These are phyloP conservation scores for Massarina eburnea DNA, from an alignment of 2,329 filamentous ascomycete genomes.

Conservation along the genomic window DNA sequence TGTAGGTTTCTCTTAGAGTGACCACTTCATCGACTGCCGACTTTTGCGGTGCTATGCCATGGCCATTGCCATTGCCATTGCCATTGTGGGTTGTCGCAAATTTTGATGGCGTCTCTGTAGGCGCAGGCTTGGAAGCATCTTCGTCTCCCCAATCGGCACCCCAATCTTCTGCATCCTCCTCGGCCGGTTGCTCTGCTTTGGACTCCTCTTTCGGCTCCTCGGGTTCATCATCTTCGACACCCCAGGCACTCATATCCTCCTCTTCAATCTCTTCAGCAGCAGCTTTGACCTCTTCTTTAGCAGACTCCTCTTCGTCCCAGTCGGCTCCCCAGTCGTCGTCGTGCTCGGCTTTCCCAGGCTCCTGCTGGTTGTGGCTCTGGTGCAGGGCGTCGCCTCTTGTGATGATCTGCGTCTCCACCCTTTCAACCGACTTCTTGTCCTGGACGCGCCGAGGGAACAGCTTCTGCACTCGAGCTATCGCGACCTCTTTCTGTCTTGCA, in stretches of 20 bases:
- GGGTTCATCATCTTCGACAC: conserved; percentile 43
- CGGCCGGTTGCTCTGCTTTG: conserved; percentile 22
- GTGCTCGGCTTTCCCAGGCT: conserved; percentile 11
- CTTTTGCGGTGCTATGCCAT: conserved; percentile 26
- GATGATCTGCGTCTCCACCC: conserved; percentile 80
- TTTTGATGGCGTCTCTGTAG: conserved; percentile 10
- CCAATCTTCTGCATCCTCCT: conserved; percentile 67
- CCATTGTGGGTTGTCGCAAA: conserved; percentile 27
- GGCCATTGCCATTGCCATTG: conserved; percentile 36
- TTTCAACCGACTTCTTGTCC: conserved; percentile 70
- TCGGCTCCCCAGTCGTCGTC: conserved; percentile 76
- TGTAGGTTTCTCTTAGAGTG: conserved; percentile 81
- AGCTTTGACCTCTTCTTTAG: conserved; percentile 1
- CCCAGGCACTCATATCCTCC: conserved; percentile 54
- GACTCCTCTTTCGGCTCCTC: conserved; percentile 39
- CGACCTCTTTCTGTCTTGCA: conserved; percentile 75
- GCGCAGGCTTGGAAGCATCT: conserved; percentile 22
- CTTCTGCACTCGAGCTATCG: conserved; percentile 72
- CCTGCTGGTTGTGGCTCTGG: conserved; percentile 49
- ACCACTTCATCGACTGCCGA: conserved; percentile 59
- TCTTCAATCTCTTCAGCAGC: conserved; percentile 42
- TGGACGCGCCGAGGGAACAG: conserved; percentile 70
- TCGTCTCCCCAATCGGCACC: conserved; percentile 74
- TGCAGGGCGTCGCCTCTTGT: conserved; percentile 69
- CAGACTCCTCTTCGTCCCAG: conserved; percentile 63